Evolutionary conservation across 1,139 yeast genomes (phyloP).

Genomic region (Protomyces pachydermus): DNA sequence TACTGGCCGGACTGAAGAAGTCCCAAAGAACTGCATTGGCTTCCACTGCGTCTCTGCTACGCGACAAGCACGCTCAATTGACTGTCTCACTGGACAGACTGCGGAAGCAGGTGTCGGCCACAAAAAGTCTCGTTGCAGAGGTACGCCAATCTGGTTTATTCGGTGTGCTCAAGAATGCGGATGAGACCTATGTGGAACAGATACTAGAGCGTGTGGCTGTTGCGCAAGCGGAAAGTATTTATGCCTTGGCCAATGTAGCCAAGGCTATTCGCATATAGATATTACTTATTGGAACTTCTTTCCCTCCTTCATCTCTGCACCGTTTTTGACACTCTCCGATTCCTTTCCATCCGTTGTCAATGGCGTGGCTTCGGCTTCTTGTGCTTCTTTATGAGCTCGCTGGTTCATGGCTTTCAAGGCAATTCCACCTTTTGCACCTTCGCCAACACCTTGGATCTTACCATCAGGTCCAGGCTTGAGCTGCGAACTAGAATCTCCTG

Average conservation of each 20-base stretch:
- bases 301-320: constrained; percentile 9
- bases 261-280: background rate
- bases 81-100: background rate
- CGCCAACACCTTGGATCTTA: constrained; percentile 8
- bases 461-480: background rate
- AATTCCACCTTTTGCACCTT: constrained; percentile 23
- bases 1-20: background rate
- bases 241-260: background rate
- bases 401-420: constrained; percentile 23
- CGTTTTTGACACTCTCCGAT: constrained; percentile 23
- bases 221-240: background rate
- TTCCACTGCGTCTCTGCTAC: background rate
- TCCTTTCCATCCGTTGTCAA: background rate
- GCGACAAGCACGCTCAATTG: background rate
- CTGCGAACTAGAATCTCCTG: background rate
- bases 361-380: background rate
- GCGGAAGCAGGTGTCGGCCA: background rate
- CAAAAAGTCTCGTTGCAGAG: background rate
- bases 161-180: background rate
- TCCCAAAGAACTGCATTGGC: background rate
- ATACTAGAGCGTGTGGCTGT: background rate
- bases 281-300: constrained; percentile 12
- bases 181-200: background rate
- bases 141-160: background rate
- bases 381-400: constrained; percentile 10